Evolutionary conservation across 441 rosid species (phyloP).

Genomic region (Pelargonium fulgidum): DNA sequence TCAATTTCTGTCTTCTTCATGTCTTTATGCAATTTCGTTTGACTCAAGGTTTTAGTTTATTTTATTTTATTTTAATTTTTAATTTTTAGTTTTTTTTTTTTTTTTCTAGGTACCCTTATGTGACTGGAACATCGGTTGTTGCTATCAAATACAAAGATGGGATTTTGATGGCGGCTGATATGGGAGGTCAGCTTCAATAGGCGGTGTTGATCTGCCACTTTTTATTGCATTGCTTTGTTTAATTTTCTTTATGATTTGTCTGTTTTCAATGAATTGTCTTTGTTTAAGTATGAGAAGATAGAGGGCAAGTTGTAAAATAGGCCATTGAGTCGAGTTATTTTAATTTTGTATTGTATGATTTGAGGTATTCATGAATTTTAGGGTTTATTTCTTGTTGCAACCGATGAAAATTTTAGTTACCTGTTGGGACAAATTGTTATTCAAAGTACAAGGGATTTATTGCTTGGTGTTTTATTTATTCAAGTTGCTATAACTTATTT

Average conservation of each 20-base stretch:
- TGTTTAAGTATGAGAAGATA: background rate
- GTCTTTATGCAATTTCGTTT: background rate
- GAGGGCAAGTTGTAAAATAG: background rate
- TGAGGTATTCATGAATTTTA: background rate
- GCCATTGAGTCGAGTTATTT: background rate
- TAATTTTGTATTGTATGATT: too few species aligned
- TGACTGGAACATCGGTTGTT: slow-evolving; percentile 6
- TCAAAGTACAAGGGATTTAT: too few species aligned
- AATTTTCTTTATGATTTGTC: background rate
- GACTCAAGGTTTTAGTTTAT: background rate
- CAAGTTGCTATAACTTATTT: too few species aligned
- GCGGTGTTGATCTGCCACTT: background rate
- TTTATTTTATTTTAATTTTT: background rate
- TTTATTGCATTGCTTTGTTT: background rate
- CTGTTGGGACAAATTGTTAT: too few species aligned
- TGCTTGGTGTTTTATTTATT: too few species aligned
- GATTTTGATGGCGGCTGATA: slow-evolving; percentile 9
- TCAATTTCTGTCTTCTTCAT: background rate
- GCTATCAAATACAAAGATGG: slow-evolving; percentile 12
- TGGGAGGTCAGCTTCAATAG: slow-evolving; percentile 4
- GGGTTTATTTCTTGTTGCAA: background rate
- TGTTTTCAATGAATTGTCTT: too few species aligned
- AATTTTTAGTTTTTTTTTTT: too few species aligned
- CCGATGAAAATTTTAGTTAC: too few species aligned
- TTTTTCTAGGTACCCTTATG: background rate